These are phyloP conservation scores for Solanum peruvianum DNA, from an alignment of 257 asterid genomes.

Conservation along the genomic window DNA sequence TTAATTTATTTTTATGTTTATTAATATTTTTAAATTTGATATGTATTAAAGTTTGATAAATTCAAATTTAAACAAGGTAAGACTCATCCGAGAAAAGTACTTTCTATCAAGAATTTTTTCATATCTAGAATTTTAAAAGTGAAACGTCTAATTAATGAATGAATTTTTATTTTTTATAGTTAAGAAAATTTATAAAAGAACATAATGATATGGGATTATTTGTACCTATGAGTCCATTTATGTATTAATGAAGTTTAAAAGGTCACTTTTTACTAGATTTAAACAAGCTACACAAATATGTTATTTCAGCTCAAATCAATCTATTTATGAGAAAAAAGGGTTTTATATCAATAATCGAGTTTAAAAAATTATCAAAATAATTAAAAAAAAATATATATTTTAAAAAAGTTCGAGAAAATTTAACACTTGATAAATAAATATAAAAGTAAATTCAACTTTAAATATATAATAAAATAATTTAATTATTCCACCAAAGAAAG, in stretches of 20 bases:
- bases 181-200: background rate
- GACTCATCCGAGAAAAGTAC: background rate
- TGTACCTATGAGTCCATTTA: background rate
- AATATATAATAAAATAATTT: no score
- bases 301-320: background rate
- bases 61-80: background rate
- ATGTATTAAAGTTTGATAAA: rapidly evolving
- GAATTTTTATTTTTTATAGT: background rate
- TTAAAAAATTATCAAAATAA: no score
- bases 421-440: no score
- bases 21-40: background rate
- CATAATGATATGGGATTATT: background rate
- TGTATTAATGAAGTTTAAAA: background rate
- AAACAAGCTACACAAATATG: background rate
- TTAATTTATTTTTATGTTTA: background rate
- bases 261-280: background rate
- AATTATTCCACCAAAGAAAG: no score
- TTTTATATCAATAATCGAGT: no score
- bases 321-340: background rate
- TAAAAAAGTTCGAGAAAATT: no score
- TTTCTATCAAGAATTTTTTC: background rate
- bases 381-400: no score
- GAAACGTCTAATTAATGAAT: background rate
- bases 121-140: background rate
- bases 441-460: no score